phyloP scores from a whole-genome alignment of 305 asterid species.

The Fraxinus dipetala region DNA sequence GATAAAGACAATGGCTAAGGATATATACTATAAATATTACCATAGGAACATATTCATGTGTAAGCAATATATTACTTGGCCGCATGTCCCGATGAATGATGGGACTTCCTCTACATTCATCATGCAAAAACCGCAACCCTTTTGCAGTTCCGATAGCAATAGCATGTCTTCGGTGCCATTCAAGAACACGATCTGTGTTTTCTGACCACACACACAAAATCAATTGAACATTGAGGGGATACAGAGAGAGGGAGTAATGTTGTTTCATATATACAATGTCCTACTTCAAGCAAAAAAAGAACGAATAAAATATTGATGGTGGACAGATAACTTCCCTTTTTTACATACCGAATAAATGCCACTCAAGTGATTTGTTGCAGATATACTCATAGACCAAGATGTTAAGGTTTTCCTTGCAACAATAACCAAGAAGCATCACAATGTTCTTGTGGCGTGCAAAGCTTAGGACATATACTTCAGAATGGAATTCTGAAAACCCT shows the following conservation, averaged over 20 bases:
- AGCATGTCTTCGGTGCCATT: conserved; percentile 69
- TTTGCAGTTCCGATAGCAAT: conserved; percentile 74
- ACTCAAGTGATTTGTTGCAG: conserved; percentile 70
- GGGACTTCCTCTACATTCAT: conserved; percentile 88
- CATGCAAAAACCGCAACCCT: conserved; percentile 74
- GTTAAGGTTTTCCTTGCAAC: conserved; percentile 74
- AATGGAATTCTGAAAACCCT: conserved; percentile 65
- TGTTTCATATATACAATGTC: neutral
- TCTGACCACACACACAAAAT: conserved; percentile 36
- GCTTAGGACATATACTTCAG: conserved; percentile 64
- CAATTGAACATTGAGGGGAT: neutral
- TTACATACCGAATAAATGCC: conserved; percentile 76
- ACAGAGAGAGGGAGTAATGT: conserved; percentile 1
- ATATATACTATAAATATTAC: conserved; percentile 27
- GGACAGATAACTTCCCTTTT: neutral
- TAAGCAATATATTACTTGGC: conserved; percentile 72
- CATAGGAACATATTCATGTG: conserved; percentile 80
- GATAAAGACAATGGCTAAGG: neutral
- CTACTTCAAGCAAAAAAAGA: neutral
- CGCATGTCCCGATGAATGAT: conserved; percentile 73
- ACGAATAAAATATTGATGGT: neutral
- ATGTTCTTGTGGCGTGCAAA: conserved; percentile 78
- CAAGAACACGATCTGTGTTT: conserved; percentile 40
- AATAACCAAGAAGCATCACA: conserved; percentile 80
- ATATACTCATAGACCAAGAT: conserved; percentile 73